Base-by-base conservation (phyloP, 441 rosid species). In the Pelargonium australe region DNA sequence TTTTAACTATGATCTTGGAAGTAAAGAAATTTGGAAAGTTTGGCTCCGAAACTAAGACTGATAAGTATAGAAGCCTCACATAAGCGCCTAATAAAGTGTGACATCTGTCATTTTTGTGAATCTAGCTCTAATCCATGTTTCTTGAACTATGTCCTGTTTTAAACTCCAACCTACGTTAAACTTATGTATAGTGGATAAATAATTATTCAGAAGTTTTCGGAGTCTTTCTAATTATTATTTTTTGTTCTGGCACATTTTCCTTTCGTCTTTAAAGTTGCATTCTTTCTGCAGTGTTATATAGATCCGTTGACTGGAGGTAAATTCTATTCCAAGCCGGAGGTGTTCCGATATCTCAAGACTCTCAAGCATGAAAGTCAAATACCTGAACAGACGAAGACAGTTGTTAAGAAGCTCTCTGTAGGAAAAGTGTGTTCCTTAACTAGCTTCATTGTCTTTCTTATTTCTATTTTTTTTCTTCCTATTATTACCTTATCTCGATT, bases 281-380 rank as follows among this genome's bases (percentile, higher is more conserved):
- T 67, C 14, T 61, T 68, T 28, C 64, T 75, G 73, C 83, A 83
- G 86, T 41, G 67, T 57, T 85, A 72, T 62, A 37, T 74, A 64
- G 81, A 85, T 41, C 72, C 70, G 2, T 70, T 66, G 2, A 75
- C 76, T 28, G 78, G 81, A 67, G 14, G 11, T 66, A 85, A 64
- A 74, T 83, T 76, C 75, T 65, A 63, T 69, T 81, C 88, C 72
- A 79, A 71, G 79, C 86, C 86, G 64, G 62, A 76, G 64, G 85
- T 81, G 70, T 14, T 75, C 25, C 72, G 49, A 60, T 72, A 76
- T 79, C 85, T 84, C 51, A 25, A 68, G 47, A 53, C 53, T 57
- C 20, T 31, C 12, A 76, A 70, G 76, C 65, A 41, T 47, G 73
- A 60, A 65, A 73, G 62, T 49, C 16, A 45, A 69, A 65, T 4